Conservation (phyloP, 345 rosid genomes). For the Rhizophora apiculata region DNA sequence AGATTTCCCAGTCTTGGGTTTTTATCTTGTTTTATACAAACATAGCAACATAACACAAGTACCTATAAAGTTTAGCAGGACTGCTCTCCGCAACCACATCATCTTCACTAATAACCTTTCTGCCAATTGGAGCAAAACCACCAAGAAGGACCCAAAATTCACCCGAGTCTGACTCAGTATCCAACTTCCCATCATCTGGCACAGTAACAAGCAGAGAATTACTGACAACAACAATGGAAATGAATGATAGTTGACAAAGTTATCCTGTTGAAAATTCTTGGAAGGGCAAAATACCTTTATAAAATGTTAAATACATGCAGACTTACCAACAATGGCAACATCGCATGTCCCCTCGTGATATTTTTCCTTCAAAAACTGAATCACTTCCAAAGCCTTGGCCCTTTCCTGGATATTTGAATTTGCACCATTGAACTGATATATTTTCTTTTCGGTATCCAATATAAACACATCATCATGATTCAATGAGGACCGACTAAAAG, state of each 20-base stretch:
- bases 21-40: constrained; percentile 19
- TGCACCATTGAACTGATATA: constrained; percentile 96
- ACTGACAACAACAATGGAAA: neutral
- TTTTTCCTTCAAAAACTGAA: constrained; percentile 87
- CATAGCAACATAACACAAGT: constrained; percentile 12
- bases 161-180: constrained; percentile 94
- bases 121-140: constrained; percentile 94
- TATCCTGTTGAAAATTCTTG: neutral
- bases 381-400: constrained; percentile 92
- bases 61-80: constrained; percentile 80
- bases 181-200: constrained; percentile 85
- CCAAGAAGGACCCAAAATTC: constrained; percentile 95
- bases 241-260: neutral
- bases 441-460: constrained; percentile 74
- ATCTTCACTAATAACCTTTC: constrained; percentile 76
- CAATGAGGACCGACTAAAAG: constrained; percentile 87
- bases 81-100: constrained; percentile 64
- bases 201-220: constrained; percentile 18
- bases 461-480: constrained; percentile 99
- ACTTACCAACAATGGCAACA: constrained; percentile 85
- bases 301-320: constrained; percentile 13
- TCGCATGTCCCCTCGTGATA: constrained; percentile 77
- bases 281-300: neutral
- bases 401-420: constrained; percentile 98
- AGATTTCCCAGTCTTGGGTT: constrained; percentile 2